Conservation (phyloP, 2,329 filamentous ascomycete genomes). For the Fusarium abutilonis region DNA sequence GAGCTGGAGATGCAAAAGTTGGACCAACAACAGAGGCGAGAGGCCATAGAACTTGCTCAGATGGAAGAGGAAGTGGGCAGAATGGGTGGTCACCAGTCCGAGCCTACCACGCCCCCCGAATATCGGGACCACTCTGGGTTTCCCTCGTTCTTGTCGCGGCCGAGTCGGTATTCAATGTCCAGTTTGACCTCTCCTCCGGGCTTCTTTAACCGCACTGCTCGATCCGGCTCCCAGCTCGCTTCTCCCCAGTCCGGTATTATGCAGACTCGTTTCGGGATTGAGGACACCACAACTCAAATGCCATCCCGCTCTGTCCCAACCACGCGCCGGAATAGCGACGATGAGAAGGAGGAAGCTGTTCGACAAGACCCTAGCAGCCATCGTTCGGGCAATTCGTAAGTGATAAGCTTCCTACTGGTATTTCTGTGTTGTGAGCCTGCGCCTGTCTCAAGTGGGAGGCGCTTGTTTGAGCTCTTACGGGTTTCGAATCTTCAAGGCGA, state of each 20-base stretch:
- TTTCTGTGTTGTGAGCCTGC: not conserved
- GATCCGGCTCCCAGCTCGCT: slow-evolving; percentile 81
- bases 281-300: slow-evolving; percentile 67
- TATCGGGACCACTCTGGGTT: slow-evolving; percentile 83
- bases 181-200: slow-evolving; percentile 85
- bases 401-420: slow-evolving; percentile 47
- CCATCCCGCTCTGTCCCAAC: slow-evolving; percentile 87
- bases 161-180: slow-evolving; percentile 88
- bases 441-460: slow-evolving; percentile 20
- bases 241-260: slow-evolving; percentile 76
- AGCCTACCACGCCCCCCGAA: slow-evolving; percentile 96
- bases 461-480: slow-evolving; percentile 3
- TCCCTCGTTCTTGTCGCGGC: slow-evolving; percentile 80
- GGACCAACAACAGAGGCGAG: slow-evolving; percentile 83
- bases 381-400: slow-evolving; percentile 81
- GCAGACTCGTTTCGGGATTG: slow-evolving; percentile 66
- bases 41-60: slow-evolving; percentile 84
- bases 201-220: slow-evolving; percentile 75
- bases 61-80: slow-evolving; percentile 81
- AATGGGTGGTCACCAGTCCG: slow-evolving; percentile 81
- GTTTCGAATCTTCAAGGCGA: not conserved
- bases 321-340: slow-evolving; percentile 89
- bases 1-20: slow-evolving; percentile 92
- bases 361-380: slow-evolving; percentile 76
- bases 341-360: slow-evolving; percentile 82